Conservation (phyloP, 345 rosid species). For the Aegle marmelos region DNA sequence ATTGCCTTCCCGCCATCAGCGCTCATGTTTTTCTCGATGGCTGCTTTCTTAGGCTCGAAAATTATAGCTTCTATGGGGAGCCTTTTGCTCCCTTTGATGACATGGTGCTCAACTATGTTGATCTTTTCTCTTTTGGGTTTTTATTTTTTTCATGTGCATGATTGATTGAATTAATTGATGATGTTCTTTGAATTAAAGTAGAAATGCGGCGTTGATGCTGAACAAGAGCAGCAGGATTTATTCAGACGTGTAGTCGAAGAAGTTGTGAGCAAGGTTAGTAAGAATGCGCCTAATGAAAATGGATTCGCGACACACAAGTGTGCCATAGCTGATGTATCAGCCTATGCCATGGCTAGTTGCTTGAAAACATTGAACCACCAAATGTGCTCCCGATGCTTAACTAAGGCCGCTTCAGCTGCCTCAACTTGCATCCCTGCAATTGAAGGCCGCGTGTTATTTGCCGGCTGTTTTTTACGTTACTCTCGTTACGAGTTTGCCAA, state of each 20-base stretch:
- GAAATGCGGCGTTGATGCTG: slow-evolving; percentile 33
- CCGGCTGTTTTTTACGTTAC: slow-evolving; percentile 56
- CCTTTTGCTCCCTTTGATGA: slow-evolving; percentile 23
- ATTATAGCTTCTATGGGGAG: slow-evolving; percentile 40
- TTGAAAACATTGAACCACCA: slow-evolving; percentile 37
- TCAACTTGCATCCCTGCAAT: slow-evolving; percentile 35
- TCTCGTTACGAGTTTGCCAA: slow-evolving; percentile 31
- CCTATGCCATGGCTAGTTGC: slow-evolving; percentile 43
- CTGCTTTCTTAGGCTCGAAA: slow-evolving; percentile 47
- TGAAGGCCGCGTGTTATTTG: slow-evolving; percentile 44
- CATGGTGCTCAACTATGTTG: slow-evolving; percentile 16
- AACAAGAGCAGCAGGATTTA: background rate
- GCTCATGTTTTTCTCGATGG: slow-evolving; percentile 50
- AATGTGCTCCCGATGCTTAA: slow-evolving; percentile 36
- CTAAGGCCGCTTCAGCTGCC: slow-evolving; percentile 28
- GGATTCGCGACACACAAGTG: slow-evolving; percentile 26
- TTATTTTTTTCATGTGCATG: background rate
- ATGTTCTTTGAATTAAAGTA: slow-evolving; percentile 12
- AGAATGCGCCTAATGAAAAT: slow-evolving; percentile 25
- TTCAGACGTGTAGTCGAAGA: slow-evolving; percentile 28
- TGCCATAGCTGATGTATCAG: slow-evolving; percentile 9
- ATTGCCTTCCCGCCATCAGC: slow-evolving; percentile 41
- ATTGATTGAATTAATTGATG: background rate
- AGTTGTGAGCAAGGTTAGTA: slow-evolving; percentile 15
- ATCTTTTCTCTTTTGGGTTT: no score